phyloP scores from a whole-genome alignment of 2,329 filamentous ascomycete species.

The Ophiostoma sp. region DNA sequence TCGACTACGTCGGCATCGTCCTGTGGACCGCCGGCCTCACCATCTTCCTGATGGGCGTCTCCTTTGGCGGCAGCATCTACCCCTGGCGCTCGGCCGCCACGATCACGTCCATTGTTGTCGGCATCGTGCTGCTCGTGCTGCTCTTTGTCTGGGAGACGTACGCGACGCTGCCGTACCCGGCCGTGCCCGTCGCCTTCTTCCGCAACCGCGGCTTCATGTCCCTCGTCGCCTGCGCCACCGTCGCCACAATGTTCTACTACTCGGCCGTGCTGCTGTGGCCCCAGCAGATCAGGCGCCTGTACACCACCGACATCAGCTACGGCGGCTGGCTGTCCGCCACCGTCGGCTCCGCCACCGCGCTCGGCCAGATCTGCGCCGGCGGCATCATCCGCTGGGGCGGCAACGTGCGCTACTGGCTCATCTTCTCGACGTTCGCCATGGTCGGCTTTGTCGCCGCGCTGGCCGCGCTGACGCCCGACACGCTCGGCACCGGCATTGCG shows the following conservation, averaged over 20 bases:
- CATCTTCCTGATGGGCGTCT: conserved; percentile 33
- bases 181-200: conserved; percentile 37
- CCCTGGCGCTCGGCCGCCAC: conserved; percentile 35
- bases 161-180: conserved; percentile 33
- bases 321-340: conserved; percentile 20
- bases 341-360: conserved; percentile 12
- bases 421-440: conserved; percentile 34
- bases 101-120: conserved; percentile 32
- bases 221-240: conserved; percentile 33
- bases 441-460: conserved; percentile 28
- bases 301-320: conserved; percentile 18
- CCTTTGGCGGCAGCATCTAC: conserved; percentile 35
- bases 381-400: conserved; percentile 17
- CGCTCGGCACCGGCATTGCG: conserved; percentile 19
- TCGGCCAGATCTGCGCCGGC: conserved; percentile 21
- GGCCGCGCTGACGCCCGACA: background rate
- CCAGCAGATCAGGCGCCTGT: conserved; percentile 34
- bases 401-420: conserved; percentile 21
- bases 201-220: conserved; percentile 33
- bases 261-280: conserved; percentile 38
- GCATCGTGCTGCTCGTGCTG: conserved; percentile 21
- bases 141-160: conserved; percentile 20
- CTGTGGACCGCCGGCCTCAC: conserved; percentile 2
- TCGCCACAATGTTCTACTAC: conserved; percentile 38
- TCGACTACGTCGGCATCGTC: conserved; percentile 36